A percentile compares a stretch with the other conserved stretches of the same genome.
These are phyloP conservation scores for Lasiosphaeria hispida DNA, from an alignment of 495 filamentous ascomycete genomes.

Conservation along the genomic window DNA sequence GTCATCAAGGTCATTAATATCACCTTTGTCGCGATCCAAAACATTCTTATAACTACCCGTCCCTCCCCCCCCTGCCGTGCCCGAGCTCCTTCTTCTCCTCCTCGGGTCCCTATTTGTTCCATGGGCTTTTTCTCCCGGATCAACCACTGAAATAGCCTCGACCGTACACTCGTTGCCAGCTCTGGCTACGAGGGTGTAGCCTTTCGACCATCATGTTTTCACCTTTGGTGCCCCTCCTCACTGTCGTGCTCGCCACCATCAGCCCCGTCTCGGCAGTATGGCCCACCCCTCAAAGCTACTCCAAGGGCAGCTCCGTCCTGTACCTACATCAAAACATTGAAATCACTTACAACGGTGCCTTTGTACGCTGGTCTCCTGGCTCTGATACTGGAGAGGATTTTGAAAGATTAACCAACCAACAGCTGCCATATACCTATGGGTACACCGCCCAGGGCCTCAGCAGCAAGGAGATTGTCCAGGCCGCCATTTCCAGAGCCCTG, in stretches of 20 bases:
- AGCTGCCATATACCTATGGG: slow-evolving; percentile 43
- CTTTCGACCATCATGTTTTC: slow-evolving; percentile 27
- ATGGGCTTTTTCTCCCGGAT: background rate
- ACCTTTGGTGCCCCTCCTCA: slow-evolving; percentile 31
- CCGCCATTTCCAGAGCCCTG: slow-evolving; percentile 45
- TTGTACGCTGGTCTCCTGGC: slow-evolving; percentile 41
- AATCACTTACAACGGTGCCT: slow-evolving; percentile 56
- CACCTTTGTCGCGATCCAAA: background rate
- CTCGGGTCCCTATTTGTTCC: too few species aligned
- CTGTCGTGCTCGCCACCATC: slow-evolving; percentile 35
- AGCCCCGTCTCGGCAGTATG: slow-evolving; percentile 51
- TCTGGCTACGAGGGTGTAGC: background rate
- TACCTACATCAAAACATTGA: slow-evolving; percentile 54
- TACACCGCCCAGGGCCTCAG: slow-evolving; percentile 37
- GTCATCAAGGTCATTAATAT: background rate
- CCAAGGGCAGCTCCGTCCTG: slow-evolving; percentile 51
- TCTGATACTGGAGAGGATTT: background rate
- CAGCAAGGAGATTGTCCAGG: slow-evolving; percentile 50
- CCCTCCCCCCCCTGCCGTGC: too few species aligned
- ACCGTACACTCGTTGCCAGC: background rate
- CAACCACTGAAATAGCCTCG: too few species aligned
- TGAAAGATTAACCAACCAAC: slow-evolving; percentile 22
- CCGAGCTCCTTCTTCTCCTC: too few species aligned
- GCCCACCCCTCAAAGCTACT: slow-evolving; percentile 55
- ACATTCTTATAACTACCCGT: too few species aligned